phyloP scores from a whole-genome alignment of 148 eudicot species.

The Euryodendron excelsum region DNA sequence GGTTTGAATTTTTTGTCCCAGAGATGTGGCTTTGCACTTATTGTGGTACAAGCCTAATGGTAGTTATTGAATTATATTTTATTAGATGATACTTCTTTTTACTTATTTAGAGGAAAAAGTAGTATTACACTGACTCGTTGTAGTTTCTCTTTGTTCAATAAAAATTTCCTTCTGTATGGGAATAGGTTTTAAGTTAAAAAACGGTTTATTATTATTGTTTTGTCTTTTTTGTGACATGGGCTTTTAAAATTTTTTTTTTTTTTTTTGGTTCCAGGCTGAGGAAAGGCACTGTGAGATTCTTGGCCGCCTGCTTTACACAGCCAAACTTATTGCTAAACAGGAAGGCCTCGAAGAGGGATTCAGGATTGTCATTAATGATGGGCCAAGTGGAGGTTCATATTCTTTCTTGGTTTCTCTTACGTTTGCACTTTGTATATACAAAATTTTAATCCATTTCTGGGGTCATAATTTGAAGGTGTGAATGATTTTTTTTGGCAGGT shows the following conservation, averaged over 20 bases:
- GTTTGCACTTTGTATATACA: not conserved
- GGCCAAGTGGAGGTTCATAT: slow-evolving; percentile 78
- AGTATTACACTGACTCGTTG: too few relatives aligned
- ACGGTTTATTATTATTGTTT: too few relatives aligned
- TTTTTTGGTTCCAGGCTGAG: slow-evolving; percentile 71
- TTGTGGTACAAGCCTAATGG: too few relatives aligned
- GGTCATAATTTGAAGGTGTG: slow-evolving; percentile 2
- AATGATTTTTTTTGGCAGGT: slow-evolving; percentile 47
- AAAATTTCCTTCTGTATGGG: not conserved
- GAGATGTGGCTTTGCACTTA: too few relatives aligned
- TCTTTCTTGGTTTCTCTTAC: not conserved
- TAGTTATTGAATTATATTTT: too few relatives aligned
- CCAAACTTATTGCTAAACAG: slow-evolving; percentile 81
- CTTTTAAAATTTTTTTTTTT: too few relatives aligned
- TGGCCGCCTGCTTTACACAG: slow-evolving; percentile 78
- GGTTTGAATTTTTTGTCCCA: too few relatives aligned
- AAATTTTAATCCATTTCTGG: not conserved
- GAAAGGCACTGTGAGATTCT: slow-evolving; percentile 84
- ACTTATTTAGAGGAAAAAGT: too few relatives aligned
- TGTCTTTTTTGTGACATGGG: not conserved
- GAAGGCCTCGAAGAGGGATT: slow-evolving; percentile 91
- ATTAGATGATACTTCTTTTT: too few relatives aligned
- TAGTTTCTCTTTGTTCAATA: not conserved
- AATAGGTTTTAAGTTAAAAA: not conserved
- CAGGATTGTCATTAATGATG: slow-evolving; percentile 86